Evolutionary conservation across 2,329 filamentous ascomycete genomes (phyloP).

Genomic region (Diaporthe nobilis): DNA sequence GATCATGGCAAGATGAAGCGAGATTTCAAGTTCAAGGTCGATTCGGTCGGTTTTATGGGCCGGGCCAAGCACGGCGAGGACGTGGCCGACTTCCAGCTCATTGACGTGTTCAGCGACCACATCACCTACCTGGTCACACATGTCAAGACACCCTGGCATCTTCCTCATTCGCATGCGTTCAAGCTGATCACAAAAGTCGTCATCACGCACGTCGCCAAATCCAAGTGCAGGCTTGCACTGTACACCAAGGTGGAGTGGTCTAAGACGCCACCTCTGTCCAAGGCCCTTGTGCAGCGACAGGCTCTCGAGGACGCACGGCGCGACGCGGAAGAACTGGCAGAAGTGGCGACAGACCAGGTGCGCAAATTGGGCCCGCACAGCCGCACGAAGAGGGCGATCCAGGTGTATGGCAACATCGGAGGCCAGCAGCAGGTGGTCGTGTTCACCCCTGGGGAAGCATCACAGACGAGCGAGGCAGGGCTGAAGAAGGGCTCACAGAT

Average conservation of each 20-base stretch:
- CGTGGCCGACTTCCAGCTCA: constrained; percentile 86
- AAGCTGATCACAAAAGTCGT: constrained; percentile 90
- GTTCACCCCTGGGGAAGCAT: constrained; percentile 65
- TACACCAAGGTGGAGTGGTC: constrained; percentile 92
- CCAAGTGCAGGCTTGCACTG: constrained; percentile 90
- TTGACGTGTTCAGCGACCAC: constrained; percentile 86
- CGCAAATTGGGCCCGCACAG: constrained; percentile 80
- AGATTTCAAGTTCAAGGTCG: constrained; percentile 85
- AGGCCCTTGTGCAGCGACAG: constrained; percentile 74
- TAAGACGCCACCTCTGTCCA: constrained; percentile 73
- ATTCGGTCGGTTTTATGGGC: constrained; percentile 76
- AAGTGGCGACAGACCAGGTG: constrained; percentile 83
- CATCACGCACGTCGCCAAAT: constrained; percentile 93
- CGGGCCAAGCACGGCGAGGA: constrained; percentile 65
- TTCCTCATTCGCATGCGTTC: constrained; percentile 85
- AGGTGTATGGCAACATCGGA: constrained; percentile 84
- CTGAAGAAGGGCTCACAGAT: constrained; percentile 62
- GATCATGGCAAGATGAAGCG: constrained; percentile 81
- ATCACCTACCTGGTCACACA: constrained; percentile 76
- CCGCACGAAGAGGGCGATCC: constrained; percentile 82
- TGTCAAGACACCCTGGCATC: constrained; percentile 80
- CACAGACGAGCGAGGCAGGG: constrained; percentile 52
- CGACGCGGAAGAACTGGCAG: constrained; percentile 81
- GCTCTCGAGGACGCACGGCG: constrained; percentile 82
- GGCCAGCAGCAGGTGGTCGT: constrained; percentile 75